Evolutionary conservation across 768 basidiomycete genomes (phyloP).

Genomic region (Neoboletus brunneissimus): DNA sequence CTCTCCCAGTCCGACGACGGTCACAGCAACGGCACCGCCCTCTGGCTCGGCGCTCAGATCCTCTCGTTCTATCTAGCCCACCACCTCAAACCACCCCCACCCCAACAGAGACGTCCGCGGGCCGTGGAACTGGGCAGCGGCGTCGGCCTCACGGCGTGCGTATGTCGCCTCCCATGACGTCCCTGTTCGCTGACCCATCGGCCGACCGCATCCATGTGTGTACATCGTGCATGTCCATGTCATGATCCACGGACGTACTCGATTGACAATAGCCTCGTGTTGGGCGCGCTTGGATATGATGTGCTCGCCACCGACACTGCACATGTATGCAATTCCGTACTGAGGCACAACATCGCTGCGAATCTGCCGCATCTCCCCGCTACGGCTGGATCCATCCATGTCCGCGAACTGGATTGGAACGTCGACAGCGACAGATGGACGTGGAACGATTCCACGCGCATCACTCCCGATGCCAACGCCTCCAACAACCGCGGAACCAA

Average conservation of each 20-base stretch:
- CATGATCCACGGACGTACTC: slow-evolving; percentile 1
- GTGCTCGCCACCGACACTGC: slow-evolving; percentile 75
- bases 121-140: slow-evolving; percentile 83
- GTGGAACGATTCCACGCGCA: slow-evolving; percentile 43
- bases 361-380: slow-evolving; percentile 38
- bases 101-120: slow-evolving; percentile 28
- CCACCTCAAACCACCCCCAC: slow-evolving; percentile 26
- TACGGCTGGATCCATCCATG: slow-evolving; percentile 47
- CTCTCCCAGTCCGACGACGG: slow-evolving; percentile 63
- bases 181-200: not conserved
- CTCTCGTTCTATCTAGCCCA: slow-evolving; percentile 59
- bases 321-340: slow-evolving; percentile 60
- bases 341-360: slow-evolving; percentile 55
- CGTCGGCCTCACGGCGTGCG: slow-evolving; percentile 75
- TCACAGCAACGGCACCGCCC: slow-evolving; percentile 70
- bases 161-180: slow-evolving; percentile 12
- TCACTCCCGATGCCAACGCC: slow-evolving; percentile 32
- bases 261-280: slow-evolving; percentile 46
- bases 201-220: not conserved
- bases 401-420: slow-evolving; percentile 72
- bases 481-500: slow-evolving; percentile 14
- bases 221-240: not conserved
- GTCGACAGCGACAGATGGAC: slow-evolving; percentile 52
- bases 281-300: slow-evolving; percentile 68
- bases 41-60: slow-evolving; percentile 83